phyloP scores from a whole-genome alignment of 352 stramenopile genomes.

The Pythium vanterpoolii region DNA sequence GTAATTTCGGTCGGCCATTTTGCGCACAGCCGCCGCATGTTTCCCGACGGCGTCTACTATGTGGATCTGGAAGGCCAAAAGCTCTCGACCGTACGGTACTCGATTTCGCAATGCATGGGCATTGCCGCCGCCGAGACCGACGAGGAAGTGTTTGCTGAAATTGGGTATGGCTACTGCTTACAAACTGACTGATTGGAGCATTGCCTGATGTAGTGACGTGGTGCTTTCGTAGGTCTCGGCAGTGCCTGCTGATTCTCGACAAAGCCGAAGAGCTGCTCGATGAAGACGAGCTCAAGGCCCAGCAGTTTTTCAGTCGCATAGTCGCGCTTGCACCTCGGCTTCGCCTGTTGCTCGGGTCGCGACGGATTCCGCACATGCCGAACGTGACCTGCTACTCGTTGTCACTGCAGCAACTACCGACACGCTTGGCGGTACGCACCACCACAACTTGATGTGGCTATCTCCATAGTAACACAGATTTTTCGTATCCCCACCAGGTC shows the following conservation, averaged over 20 bases:
- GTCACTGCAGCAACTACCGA: constrained; percentile 68
- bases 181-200: not conserved
- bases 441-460: no score
- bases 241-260: constrained; percentile 37
- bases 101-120: constrained; percentile 73
- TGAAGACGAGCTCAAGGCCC: constrained; percentile 67
- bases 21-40: constrained; percentile 72
- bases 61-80: constrained; percentile 83
- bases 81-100: constrained; percentile 72
- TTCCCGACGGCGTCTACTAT: constrained; percentile 79
- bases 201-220: constrained; percentile 20
- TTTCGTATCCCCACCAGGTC: constrained; percentile 31
- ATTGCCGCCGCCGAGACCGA: constrained; percentile 71
- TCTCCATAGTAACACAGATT: no score
- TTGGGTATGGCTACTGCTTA: constrained; percentile 28
- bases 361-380: constrained; percentile 70
- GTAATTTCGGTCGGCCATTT: constrained; percentile 83
- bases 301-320: constrained; percentile 66
- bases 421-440: constrained; percentile 11
- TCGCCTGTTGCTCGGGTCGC: constrained; percentile 63
- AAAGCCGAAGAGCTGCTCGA: constrained; percentile 81
- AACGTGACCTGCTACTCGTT: constrained; percentile 79
- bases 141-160: constrained; percentile 74
- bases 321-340: constrained; percentile 70
- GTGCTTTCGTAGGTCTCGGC: constrained; percentile 75